Base-by-base conservation (phyloP, 192 early-diverging fungal species). In the Coemansia pectinata region DNA sequence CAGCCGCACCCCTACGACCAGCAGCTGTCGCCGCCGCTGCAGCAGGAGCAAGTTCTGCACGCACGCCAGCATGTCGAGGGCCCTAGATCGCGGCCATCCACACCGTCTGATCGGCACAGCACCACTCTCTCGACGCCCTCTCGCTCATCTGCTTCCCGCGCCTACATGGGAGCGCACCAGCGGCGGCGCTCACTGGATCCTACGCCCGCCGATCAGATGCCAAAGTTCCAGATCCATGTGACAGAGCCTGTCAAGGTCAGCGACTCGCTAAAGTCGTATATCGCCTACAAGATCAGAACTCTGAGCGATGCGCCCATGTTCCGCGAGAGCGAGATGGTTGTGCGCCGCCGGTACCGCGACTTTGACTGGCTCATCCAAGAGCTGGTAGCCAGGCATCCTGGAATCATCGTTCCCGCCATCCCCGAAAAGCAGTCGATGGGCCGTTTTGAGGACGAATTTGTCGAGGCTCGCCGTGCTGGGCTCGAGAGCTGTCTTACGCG, bases 381-480 rank as follows among this genome's bases (percentile, higher is more conserved):
- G 74, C 86, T 98, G 25, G 87, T 88, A 0, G 70, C 81, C 10
- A 85, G 87, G 31, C 91, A 95, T 67, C 93, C 94, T 1, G 96
- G 96, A 9, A 87, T 95, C 5, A 92, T 98, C 53, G 90, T 98
- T 4, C 95, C 95, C 15, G 93, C 95, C 23, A 86, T 98, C 4
- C 95, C 96, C 10, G 96, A 94, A 70, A 98, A 98, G 74, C 94
- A 96, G 81, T 90, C 91, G 5, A 67, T 96, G 57, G 94, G 93
- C 14, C 90, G 96, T 23, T 98, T 98, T 66, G 91, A 95, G 71
- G 93, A 97, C 74, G 95, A 96, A 64, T 98, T 98, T 88, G 89
- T 98, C 12, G 95, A 98, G 76, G 87, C 86, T 41, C 87, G 96
- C 12, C 87, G 95, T 3, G 85, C 87, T 36, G 94, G 90, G 0